Evolutionary conservation across 78 protist species (phyloP).

Genomic region (Polysphondylium violaceum): DNA sequence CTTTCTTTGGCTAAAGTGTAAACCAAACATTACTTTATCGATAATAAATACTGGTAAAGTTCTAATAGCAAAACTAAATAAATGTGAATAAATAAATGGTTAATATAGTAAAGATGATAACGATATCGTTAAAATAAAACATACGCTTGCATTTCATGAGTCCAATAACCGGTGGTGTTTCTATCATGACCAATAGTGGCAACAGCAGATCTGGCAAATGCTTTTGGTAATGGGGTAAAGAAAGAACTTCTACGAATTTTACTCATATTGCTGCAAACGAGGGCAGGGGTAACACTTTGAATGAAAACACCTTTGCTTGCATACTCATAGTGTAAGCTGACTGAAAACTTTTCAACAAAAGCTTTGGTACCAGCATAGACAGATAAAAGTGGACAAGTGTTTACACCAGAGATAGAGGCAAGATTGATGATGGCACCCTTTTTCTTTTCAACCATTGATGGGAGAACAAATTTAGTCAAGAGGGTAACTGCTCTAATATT

Average conservation of each 20-base stretch:
- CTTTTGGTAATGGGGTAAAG: conserved; percentile 78
- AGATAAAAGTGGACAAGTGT: conserved; percentile 47
- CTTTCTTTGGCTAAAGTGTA: conserved; percentile 55
- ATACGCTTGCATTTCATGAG: conserved; percentile 67
- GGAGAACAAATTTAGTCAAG: conserved; percentile 40
- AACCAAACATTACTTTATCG: conserved; percentile 28
- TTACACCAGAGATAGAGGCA: conserved; percentile 45
- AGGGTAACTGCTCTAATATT: conserved; percentile 57
- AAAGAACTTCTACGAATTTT: conserved; percentile 80
- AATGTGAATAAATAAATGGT: background rate
- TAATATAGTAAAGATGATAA: background rate
- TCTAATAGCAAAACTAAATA: background rate
- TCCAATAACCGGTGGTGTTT: conserved; percentile 69
- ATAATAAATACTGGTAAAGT: conserved; percentile 25
- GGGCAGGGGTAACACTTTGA: conserved; percentile 84
- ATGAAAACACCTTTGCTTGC: conserved; percentile 67
- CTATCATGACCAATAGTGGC: conserved; percentile 83
- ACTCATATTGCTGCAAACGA: conserved; percentile 83
- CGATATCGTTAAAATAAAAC: background rate
- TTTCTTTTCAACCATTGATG: conserved; percentile 50
- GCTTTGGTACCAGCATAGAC: conserved; percentile 87
- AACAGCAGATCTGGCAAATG: conserved; percentile 61
- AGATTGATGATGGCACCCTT: conserved; percentile 85
- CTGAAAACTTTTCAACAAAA: conserved; percentile 72
- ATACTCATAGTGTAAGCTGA: conserved; percentile 66